Conservation (phyloP, 495 filamentous ascomycete genomes). For the Tetracladium marchalianum region DNA sequence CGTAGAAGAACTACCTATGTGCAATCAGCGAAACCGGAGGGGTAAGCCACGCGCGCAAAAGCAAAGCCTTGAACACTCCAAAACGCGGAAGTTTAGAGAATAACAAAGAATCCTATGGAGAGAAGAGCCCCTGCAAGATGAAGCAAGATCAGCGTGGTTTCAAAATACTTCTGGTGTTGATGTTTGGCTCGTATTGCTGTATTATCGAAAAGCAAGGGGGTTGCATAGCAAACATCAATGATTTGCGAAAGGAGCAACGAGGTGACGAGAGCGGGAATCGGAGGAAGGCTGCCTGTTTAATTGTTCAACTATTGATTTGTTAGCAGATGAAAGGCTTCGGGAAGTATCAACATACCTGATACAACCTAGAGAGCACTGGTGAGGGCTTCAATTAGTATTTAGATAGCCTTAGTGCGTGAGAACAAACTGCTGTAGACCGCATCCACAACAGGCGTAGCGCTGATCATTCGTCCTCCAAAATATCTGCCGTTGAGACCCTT, state of each 20-base stretch:
- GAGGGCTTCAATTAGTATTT: conserved; percentile 37
- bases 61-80: no score
- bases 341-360: conserved; percentile 7
- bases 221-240: no score
- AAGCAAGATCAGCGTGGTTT: conserved; percentile 13
- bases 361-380: conserved; percentile 23
- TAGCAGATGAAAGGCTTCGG: no score
- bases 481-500: conserved; percentile 95
- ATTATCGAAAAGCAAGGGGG: no score
- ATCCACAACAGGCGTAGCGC: conserved; percentile 90
- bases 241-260: no score
- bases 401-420: conserved; percentile 69
- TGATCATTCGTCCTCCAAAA: conserved; percentile 85
- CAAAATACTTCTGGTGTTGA: no score
- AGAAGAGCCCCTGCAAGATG: conserved; percentile 10
- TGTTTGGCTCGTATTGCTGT: no score
- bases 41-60: not conserved
- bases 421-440: conserved; percentile 97
- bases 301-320: no score
- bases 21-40: conserved; percentile 13
- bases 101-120: not conserved
- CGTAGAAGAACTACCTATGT: conserved; percentile 14
- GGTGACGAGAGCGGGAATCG: no score
- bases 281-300: no score
- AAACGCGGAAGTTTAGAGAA: no score